phyloP scores from a whole-genome alignment of 345 rosid species.

The Lagerstroemia speciosa region DNA sequence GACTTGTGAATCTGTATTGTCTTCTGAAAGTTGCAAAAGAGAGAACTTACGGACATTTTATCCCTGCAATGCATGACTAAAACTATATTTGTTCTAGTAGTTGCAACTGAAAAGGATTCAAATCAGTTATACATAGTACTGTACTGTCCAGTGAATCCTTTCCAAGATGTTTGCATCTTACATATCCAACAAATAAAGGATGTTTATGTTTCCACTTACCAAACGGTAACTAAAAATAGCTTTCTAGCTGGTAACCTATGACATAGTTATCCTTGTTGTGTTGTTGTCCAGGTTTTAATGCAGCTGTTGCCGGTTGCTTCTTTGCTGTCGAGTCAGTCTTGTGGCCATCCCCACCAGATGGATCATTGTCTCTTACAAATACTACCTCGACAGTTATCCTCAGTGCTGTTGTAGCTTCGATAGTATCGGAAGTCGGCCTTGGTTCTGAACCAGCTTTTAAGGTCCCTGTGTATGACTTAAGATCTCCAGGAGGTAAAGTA shows the following conservation, averaged over 20 bases:
- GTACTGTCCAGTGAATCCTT: too few relatives aligned
- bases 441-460: conserved; percentile 87
- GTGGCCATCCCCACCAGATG: conserved; percentile 69
- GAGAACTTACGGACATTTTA: too few relatives aligned
- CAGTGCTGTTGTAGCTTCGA: conserved; percentile 81
- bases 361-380: conserved; percentile 55
- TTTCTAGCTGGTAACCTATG: not conserved
- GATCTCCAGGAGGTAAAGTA: conserved; percentile 68
- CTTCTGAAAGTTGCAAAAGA: too few relatives aligned
- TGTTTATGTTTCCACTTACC: not conserved
- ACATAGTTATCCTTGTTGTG: not conserved
- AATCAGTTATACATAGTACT: too few relatives aligned
- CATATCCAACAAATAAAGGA: not conserved
- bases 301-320: conserved; percentile 96
- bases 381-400: conserved; percentile 87
- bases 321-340: conserved; percentile 87
- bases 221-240: not conserved
- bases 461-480: conserved; percentile 87
- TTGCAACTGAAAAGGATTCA: too few relatives aligned
- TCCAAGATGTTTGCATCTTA: not conserved
- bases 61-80: too few relatives aligned
- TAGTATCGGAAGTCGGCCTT: conserved; percentile 76
- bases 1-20: too few relatives aligned
- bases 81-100: too few relatives aligned
- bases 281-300: conserved; percentile 62